Evolutionary conservation across 2,329 filamentous ascomycete genomes (phyloP).

Genomic region (Curvularia lunata): DNA sequence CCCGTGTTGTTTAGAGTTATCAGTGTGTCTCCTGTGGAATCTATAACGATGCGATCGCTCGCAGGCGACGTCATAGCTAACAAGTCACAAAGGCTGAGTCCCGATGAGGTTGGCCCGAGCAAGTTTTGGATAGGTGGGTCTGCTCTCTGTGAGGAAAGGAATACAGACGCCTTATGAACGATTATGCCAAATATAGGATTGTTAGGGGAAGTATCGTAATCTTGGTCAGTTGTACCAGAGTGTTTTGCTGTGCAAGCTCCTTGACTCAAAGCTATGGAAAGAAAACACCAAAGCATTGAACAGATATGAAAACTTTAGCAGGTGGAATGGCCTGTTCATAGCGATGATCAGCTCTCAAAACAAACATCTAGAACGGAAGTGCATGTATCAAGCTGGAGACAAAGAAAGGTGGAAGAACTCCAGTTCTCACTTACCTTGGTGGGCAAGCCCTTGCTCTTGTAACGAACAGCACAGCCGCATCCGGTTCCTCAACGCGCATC

Average conservation of each 20-base stretch:
- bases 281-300: neutral
- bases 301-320: neutral
- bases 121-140: neutral
- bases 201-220: neutral
- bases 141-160: neutral
- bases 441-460: slow-evolving; percentile 1
- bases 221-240: neutral
- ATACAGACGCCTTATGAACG: neutral
- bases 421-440: neutral
- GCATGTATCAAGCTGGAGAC: neutral
- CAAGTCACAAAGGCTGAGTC: too few species aligned
- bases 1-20: slow-evolving; percentile 4
- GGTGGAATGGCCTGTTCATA: neutral
- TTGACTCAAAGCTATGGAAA: neutral
- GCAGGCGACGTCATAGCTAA: neutral
- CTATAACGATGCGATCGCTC: slow-evolving; percentile 2
- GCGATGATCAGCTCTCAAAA: neutral
- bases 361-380: neutral
- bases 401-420: slow-evolving; percentile 4
- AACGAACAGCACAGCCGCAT: neutral
- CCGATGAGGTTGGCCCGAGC: neutral
- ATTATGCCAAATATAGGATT: neutral
- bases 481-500: slow-evolving; percentile 1
- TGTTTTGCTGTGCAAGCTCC: neutral
- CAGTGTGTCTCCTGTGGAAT: slow-evolving; percentile 9